Conservation (phyloP, 495 filamentous ascomycete species). For the Platismatia glauca region DNA sequence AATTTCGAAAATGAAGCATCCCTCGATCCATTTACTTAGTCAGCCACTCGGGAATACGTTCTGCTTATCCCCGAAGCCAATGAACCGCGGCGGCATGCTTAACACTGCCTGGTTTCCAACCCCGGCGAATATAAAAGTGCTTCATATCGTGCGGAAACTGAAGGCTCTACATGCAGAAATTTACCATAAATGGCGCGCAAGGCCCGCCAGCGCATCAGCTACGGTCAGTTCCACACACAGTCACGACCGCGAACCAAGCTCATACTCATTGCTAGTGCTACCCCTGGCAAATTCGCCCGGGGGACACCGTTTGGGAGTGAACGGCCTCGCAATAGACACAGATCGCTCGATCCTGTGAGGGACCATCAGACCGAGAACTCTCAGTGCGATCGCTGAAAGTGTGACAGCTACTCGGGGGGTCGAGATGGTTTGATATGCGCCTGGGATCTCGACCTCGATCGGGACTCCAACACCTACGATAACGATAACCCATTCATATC, state of each 20-base stretch:
- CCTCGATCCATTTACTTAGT: no score
- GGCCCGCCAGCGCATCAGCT: conserved; percentile 38
- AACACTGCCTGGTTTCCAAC: background rate
- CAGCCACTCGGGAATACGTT: background rate
- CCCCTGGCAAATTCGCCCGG: conserved; percentile 85
- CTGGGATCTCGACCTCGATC: conserved; percentile 72
- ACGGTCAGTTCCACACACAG: conserved; percentile 43
- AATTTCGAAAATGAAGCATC: background rate
- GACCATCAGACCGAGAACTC: background rate
- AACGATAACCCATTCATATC: conserved; percentile 26
- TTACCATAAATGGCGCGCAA: conserved; percentile 33
- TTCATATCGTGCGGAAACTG: background rate
- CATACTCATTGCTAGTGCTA: conserved; percentile 52
- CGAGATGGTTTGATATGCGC: conserved; percentile 93
- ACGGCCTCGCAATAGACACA: conserved; percentile 80
- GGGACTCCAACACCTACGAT: conserved; percentile 34
- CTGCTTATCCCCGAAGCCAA: conserved; percentile 9
- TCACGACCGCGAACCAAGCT: conserved; percentile 5
- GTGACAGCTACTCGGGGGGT: conserved; percentile 79
- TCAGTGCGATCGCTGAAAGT: conserved; percentile 15
- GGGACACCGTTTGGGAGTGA: conserved; percentile 88
- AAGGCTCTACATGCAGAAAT: conserved; percentile 5
- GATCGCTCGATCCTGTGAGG: conserved; percentile 80
- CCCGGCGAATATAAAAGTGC: background rate
- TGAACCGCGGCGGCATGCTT: background rate